Conservation (phyloP, 208 protist genomes). For the Acanthamoeba culbertsoni region DNA sequence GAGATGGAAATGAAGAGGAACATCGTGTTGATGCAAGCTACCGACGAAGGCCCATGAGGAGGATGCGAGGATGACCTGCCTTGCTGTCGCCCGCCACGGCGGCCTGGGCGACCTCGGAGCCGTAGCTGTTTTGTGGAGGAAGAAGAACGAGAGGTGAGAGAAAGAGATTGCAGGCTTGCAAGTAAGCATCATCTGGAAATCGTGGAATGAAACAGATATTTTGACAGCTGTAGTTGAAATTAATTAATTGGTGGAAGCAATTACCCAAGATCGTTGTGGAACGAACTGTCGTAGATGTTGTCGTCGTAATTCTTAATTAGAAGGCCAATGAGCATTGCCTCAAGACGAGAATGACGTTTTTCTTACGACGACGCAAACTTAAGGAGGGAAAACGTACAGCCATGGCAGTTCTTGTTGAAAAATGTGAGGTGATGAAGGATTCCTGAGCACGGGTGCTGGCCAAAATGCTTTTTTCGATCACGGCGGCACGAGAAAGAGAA, state of each 20-base stretch:
- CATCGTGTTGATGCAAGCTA: not conserved
- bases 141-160: not conserved
- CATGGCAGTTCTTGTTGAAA: no score
- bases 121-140: not conserved
- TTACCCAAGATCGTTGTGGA: not conserved
- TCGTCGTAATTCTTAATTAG: no score
- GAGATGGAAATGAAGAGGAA: not conserved
- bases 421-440: no score
- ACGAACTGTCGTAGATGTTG: not conserved
- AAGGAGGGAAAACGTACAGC: no score
- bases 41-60: slow-evolving; percentile 86
- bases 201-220: not conserved
- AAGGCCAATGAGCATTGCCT: no score
- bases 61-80: slow-evolving; percentile 75
- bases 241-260: not conserved
- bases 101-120: not conserved
- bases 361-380: no score
- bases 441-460: no score
- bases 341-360: no score
- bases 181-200: not conserved
- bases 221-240: not conserved
- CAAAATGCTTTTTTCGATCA: no score
- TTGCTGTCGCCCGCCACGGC: slow-evolving; percentile 72
- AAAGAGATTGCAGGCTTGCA: not conserved
- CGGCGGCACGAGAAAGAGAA: no score